Conservation (phyloP, 169 alveolate species). For the Perkinsus olseni region DNA sequence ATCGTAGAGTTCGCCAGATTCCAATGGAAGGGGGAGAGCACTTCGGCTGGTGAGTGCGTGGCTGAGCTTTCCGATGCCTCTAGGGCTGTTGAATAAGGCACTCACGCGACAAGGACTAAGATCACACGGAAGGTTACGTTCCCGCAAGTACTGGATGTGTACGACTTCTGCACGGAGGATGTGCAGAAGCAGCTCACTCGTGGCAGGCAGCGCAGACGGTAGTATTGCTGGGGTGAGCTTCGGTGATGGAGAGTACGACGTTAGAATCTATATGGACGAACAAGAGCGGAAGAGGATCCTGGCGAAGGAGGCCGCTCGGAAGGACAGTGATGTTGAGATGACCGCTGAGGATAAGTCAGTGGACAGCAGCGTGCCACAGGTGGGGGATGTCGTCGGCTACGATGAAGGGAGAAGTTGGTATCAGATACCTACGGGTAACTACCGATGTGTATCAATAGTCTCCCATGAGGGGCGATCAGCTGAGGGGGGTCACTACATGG, state of each 20-base stretch:
- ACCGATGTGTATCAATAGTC: not conserved
- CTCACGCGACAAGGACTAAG: slow-evolving; percentile 4
- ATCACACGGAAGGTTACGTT: slow-evolving; percentile 1
- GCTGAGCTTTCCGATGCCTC: too few species aligned
- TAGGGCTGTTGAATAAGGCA: too few species aligned
- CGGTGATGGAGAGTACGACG: not conserved
- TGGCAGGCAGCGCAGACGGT: not conserved
- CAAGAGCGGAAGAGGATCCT: not conserved
- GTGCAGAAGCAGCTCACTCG: not conserved
- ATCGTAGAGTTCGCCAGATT: slow-evolving; percentile 12
- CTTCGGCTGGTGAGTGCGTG: not conserved
- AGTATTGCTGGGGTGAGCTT: not conserved
- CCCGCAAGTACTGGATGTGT: slow-evolving; percentile 2
- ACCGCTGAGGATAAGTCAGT: not conserved
- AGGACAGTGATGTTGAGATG: not conserved
- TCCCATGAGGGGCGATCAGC: slow-evolving; percentile 8
- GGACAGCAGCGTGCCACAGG: not conserved
- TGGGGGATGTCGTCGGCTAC: too few species aligned
- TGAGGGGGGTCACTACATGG: slow-evolving; percentile 11
- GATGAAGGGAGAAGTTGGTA: too few species aligned
- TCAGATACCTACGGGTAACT: not conserved
- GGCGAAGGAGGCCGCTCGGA: not conserved
- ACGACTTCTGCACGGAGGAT: slow-evolving; percentile 2
- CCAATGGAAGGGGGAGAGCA: slow-evolving; percentile 3
- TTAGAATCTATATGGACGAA: not conserved